Evolutionary conservation across 345 rosid species (phyloP), one percentile per base, ranked within the genome.

Genomic region (Citropsis articulata): DNA sequence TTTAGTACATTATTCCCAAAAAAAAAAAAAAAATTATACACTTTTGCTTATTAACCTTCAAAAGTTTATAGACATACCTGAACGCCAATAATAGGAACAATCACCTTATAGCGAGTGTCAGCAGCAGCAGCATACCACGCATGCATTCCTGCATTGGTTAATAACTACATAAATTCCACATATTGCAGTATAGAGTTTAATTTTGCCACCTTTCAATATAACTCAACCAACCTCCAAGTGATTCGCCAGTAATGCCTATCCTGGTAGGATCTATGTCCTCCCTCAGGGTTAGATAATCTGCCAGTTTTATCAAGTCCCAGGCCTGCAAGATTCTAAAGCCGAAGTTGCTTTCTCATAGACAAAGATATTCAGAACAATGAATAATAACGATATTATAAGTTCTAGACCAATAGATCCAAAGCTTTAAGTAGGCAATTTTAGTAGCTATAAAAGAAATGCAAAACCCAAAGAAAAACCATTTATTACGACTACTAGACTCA

Each of bases 71-170:
- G 38, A 68, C 71, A 35, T 18, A 93, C 97, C 95, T 93, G 99
- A 73, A 90, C 97, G 25, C 99, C 97, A 68, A 95, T 93, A 36
- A 95, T 87, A 67, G 99, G 95, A 56, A 60, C 97, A 78, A 60
- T 88, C 69, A 91, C 97, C 18, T 90, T 72, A 77, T 89, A 94
- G 75, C 97, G 89, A 9, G 86, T 86, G 82, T 96, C 97, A 62
- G 82, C 95, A 78, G 83, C 87, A 76, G 97, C 97, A 88, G 89
- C 99, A 84, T 94, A 92, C 95, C 98, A 96, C 18, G 97, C 97
- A 84, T 94, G 98, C 98, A 95, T 95, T 68, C 98, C 99, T 95
- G 85, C 77, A 81, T 71, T 78, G 36, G 19, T 40, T 81, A 71
- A 31, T 73, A 68, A 57, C 55, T 76, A 71, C 61, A 67, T 35